Base-by-base conservation (phyloP, 169 alveolate genomes). In the Theileria parva region DNA sequence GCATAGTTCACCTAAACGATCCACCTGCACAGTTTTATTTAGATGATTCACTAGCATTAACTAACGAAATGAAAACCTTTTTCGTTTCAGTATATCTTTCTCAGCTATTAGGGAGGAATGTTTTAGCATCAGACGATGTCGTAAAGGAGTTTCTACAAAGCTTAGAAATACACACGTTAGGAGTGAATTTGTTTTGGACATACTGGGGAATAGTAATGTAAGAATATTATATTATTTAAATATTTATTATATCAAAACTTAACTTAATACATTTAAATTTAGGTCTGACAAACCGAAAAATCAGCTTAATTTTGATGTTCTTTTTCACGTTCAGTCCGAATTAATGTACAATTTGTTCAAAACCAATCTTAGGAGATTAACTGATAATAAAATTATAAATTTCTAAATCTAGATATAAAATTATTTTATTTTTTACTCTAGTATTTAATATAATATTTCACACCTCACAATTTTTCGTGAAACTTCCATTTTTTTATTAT, bases 181-280 rank as follows among this genome's bases (percentile, higher is more conserved):
- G 92, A 32, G 84, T 83, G 12, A 89, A 91, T 37, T 65, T 91
- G 32, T 65, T 87, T 61, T 91, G 95, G 95, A 92, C 88, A 59
- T 75, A 86, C 19, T 91, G 95, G 95, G 84, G 94, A 25, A 19
- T 70, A 0, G 17, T 53, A 60, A 79, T 66, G 91, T 85, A n/a
- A 85, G 91, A 4, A 44, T 60, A 67, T 77, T 67, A 68, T 19
- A 19, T 57, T 21, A 55, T 55, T 55, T 55, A 55, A 21, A n/a
- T 57, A 57, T 57, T 57, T 57, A 57, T 6, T 6, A 3, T 6
- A 21, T 21, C n/a, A 0, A 59, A 9, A 12, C 9, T 21, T 57
- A 1, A 5, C 3, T 3, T 27, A 59, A 19, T 21, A 55, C 5
- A 19, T 21, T 55, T 55, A 55, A 55, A 55, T 55, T 7, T 32